Evolutionary conservation across 768 basidiomycete genomes (phyloP).

Genomic region (Pleurotus sapidus): DNA sequence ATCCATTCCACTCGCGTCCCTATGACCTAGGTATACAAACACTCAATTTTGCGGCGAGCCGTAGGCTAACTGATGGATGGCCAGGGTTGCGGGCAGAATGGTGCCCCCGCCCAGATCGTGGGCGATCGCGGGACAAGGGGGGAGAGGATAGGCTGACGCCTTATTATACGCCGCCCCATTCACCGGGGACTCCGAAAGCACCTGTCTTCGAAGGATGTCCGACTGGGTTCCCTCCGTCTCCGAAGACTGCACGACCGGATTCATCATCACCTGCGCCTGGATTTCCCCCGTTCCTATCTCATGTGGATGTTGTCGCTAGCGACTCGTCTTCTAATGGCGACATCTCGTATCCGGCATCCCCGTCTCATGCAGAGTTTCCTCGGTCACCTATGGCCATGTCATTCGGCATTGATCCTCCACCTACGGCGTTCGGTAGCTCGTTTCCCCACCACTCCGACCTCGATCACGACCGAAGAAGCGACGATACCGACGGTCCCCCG

Average conservation of each 20-base stretch:
- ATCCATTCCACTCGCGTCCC: too few relatives aligned
- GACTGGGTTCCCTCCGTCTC: slow-evolving; percentile 48
- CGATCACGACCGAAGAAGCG: slow-evolving; percentile 3
- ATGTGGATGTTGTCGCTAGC: neutral
- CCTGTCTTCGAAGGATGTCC: neutral
- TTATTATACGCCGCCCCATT: slow-evolving; percentile 53
- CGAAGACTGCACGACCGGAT: slow-evolving; percentile 64
- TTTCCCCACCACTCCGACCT: slow-evolving; percentile 1
- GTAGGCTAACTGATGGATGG: too few relatives aligned
- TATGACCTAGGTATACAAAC: too few relatives aligned
- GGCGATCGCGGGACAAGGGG: neutral
- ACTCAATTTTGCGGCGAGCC: too few relatives aligned
- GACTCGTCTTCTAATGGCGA: neutral
- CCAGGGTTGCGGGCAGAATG: too few relatives aligned
- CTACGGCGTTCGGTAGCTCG: slow-evolving; percentile 9
- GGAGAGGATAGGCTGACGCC: slow-evolving; percentile 40
- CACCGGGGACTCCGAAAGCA: slow-evolving; percentile 43
- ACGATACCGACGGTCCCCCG: slow-evolving; percentile 45
- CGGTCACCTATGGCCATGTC: slow-evolving; percentile 1
- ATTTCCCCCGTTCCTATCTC: neutral
- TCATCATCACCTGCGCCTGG: slow-evolving; percentile 13
- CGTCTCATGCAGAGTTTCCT: slow-evolving; percentile 3
- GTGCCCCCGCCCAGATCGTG: too few relatives aligned
- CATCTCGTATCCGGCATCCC: neutral
- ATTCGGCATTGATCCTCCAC: slow-evolving; percentile 11